Evolutionary conservation across 192 early-diverging fungal species (phyloP).

Genomic region (Coemansia sp.): DNA sequence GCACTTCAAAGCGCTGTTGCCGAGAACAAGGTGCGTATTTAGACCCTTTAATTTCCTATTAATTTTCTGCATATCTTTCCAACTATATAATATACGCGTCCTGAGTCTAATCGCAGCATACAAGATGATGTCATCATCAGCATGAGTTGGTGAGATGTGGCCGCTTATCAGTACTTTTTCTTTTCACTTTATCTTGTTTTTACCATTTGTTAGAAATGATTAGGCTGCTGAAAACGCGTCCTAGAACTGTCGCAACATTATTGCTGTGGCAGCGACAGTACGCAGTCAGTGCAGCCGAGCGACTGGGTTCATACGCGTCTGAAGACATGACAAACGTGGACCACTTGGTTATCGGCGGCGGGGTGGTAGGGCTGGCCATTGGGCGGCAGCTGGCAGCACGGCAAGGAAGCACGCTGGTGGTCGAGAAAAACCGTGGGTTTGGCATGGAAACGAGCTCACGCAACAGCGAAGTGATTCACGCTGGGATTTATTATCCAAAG

Average conservation of each 20-base stretch:
- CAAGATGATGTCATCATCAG: no score
- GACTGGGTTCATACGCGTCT: constrained; percentile 10
- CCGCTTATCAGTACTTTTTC: no score
- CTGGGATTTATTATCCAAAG: constrained; percentile 79
- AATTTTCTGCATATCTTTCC: neutral
- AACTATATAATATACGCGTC: no score
- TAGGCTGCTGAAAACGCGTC: neutral
- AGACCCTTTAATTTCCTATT: neutral
- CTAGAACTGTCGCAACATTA: neutral
- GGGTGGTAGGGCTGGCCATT: constrained; percentile 78
- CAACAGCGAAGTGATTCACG: constrained; percentile 90
- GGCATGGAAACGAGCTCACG: constrained; percentile 80
- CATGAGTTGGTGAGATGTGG: no score
- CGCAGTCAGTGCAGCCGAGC: constrained; percentile 9
- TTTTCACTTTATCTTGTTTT: neutral
- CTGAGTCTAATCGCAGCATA: no score
- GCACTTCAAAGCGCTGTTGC: constrained; percentile 63
- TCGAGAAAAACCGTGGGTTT: constrained; percentile 65
- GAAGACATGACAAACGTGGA: constrained; percentile 57
- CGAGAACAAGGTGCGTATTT: constrained; percentile 27
- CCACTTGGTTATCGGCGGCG: constrained; percentile 74
- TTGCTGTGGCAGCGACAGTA: neutral
- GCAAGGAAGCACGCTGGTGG: constrained; percentile 54
- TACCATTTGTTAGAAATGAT: neutral
- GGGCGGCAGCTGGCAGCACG: constrained; percentile 61